These are phyloP conservation scores for Tylopilus sp. DNA, from an alignment of 1,284 basidiomycete species.

Conservation along the genomic window DNA sequence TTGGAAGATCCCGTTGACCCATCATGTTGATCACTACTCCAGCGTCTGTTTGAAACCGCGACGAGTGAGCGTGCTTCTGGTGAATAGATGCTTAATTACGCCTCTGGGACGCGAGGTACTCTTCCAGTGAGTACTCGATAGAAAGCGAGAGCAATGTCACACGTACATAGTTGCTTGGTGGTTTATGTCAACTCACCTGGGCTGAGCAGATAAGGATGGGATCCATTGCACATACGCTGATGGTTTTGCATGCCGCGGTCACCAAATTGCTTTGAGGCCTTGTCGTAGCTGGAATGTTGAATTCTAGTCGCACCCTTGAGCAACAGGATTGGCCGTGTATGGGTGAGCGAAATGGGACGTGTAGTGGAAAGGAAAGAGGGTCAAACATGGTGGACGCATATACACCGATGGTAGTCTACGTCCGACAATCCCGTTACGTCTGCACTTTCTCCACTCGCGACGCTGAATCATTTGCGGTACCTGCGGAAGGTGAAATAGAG, in stretches of 20 bases:
- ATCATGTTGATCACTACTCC: background rate
- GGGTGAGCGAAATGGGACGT: constrained; percentile 1
- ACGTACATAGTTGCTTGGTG: background rate
- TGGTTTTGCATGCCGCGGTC: background rate
- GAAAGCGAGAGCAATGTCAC: background rate
- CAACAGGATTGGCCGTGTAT: background rate
- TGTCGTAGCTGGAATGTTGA: background rate
- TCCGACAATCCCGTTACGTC: constrained; percentile 8
- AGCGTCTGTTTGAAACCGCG: background rate
- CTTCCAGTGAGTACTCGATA: too few species aligned
- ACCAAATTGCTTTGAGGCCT: background rate
- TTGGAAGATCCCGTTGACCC: constrained; percentile 14
- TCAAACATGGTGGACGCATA: constrained; percentile 13
- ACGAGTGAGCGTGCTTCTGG: background rate
- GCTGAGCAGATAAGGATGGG: background rate
- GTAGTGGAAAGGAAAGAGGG: background rate
- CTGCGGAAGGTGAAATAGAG: constrained; percentile 10
- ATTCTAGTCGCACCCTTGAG: background rate
- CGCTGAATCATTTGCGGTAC: constrained; percentile 29
- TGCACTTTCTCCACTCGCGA: background rate
- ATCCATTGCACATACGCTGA: background rate
- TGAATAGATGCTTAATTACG: background rate
- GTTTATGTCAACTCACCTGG: background rate
- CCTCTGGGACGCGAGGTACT: too few species aligned
- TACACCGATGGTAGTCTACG: constrained; percentile 31